Conservation (phyloP, 306 rosid genomes). For the Cicer cuneatum region DNA sequence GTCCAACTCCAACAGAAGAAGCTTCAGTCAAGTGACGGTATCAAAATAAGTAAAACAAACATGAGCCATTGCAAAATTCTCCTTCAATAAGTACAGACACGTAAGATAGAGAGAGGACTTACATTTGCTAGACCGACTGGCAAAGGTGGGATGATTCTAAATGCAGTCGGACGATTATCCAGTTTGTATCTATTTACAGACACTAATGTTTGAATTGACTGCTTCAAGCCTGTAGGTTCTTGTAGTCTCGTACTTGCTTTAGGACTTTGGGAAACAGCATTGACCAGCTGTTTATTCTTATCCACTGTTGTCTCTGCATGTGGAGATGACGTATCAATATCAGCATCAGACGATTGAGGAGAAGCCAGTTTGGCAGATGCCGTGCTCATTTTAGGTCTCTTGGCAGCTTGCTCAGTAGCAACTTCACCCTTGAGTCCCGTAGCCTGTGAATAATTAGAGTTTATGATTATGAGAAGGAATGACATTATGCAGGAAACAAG, state of each 20-base stretch:
- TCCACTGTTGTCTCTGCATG: conserved; percentile 58
- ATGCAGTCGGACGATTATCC: conserved; percentile 80
- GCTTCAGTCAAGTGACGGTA: background rate
- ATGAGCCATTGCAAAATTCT: conserved; percentile 13
- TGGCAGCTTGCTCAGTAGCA: conserved; percentile 67
- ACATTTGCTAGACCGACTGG: conserved; percentile 80
- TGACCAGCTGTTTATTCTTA: conserved; percentile 56
- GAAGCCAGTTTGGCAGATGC: conserved; percentile 56
- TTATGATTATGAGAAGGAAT: conserved; percentile 33
- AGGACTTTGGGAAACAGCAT: conserved; percentile 58
- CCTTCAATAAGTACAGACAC: conserved; percentile 3
- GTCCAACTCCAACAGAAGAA: conserved; percentile 25
- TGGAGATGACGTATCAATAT: conserved; percentile 50
- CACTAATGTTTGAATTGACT: conserved; percentile 56
- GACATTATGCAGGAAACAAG: conserved; percentile 22
- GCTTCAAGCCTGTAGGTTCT: conserved; percentile 67
- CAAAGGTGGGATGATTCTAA: conserved; percentile 80
- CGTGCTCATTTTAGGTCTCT: conserved; percentile 69
- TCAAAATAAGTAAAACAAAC: conserved; percentile 6
- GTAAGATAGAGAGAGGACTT: conserved; percentile 49
- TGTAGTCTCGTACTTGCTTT: conserved; percentile 59
- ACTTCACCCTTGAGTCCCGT: conserved; percentile 72
- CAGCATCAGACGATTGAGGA: conserved; percentile 60
- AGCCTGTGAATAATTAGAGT: conserved; percentile 61
- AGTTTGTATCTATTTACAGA: conserved; percentile 75